A percentile compares a stretch with the other conserved stretches of the same genome.
Conservation (phyloP, 2,329 filamentous ascomycete genomes). For the Stagonosporopsis cucurbitacearum region DNA sequence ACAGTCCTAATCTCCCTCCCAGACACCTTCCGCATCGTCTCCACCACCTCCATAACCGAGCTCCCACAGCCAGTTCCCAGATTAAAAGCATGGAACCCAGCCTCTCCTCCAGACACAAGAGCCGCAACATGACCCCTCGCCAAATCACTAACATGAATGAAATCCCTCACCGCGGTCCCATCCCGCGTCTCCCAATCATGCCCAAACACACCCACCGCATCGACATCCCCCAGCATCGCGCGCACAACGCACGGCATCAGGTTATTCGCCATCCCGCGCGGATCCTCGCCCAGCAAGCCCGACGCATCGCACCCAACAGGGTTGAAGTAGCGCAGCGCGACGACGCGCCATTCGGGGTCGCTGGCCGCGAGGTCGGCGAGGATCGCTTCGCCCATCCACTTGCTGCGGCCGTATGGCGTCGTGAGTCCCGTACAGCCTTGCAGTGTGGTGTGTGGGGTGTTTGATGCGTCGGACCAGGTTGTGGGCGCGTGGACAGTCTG, state of each 20-base stretch:
- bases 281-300: conserved; percentile 66
- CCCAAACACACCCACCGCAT: conserved; percentile 63
- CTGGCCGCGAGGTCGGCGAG: conserved; percentile 64
- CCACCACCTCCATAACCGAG: background rate
- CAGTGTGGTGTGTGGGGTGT: conserved; percentile 2
- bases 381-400: conserved; percentile 70
- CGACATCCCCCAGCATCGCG: conserved; percentile 60
- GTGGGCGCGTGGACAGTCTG: conserved; percentile 53
- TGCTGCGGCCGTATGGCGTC: conserved; percentile 68
- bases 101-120: too few relatives aligned
- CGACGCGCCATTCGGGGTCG: conserved; percentile 66
- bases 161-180: conserved; percentile 70
- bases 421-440: conserved; percentile 51
- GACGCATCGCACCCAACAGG: conserved; percentile 67
- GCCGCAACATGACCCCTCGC: conserved; percentile 70
- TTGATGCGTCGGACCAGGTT: conserved; percentile 1
- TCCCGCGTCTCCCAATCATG: conserved; percentile 67
- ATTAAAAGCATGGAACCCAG: background rate
- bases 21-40: background rate
- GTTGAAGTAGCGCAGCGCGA: conserved; percentile 67
- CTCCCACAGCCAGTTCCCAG: background rate
- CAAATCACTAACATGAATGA: conserved; percentile 71
- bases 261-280: conserved; percentile 64
- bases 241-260: conserved; percentile 66
- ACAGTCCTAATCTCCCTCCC: background rate